Conservation (phyloP, 495 filamentous ascomycete species). For the Aspergillus wentii region DNA sequence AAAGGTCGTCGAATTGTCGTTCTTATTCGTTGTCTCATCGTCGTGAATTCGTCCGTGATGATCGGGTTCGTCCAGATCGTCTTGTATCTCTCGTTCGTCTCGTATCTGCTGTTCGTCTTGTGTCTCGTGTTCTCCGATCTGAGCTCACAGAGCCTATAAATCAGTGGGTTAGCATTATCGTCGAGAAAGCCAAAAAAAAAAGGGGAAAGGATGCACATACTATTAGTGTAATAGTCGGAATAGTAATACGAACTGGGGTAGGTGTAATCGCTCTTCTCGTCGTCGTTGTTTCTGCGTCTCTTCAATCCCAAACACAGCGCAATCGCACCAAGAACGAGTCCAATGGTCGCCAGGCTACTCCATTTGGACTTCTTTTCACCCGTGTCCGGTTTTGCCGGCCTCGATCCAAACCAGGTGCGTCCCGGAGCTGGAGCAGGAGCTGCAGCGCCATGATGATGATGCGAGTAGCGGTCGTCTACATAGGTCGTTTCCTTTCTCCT, state of each 20-base stretch:
- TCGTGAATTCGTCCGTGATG: conserved; percentile 32
- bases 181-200: neutral
- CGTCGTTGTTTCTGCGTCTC: conserved; percentile 52
- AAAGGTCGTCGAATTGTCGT: neutral
- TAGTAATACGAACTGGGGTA: conserved; percentile 45
- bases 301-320: conserved; percentile 73
- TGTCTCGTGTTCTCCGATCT: conserved; percentile 43
- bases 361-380: conserved; percentile 54
- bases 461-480: conserved; percentile 66
- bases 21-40: conserved; percentile 12
- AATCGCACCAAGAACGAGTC: conserved; percentile 59
- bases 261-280: conserved; percentile 40
- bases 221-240: conserved; percentile 40
- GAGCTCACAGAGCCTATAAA: conserved; percentile 45
- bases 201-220: conserved; percentile 24
- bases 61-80: conserved; percentile 39
- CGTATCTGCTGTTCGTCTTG: neutral
- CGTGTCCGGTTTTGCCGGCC: conserved; percentile 44
- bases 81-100: conserved; percentile 22
- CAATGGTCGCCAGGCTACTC: conserved; percentile 51
- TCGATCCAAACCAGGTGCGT: conserved; percentile 64
- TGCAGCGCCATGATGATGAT: conserved; percentile 40
- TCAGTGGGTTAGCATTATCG: conserved; percentile 13
- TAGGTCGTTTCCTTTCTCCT: conserved; percentile 51
- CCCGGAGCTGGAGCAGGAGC: conserved; percentile 44